Base-by-base conservation (phyloP, 148 eudicot genomes). In the Camellia sinensis region DNA sequence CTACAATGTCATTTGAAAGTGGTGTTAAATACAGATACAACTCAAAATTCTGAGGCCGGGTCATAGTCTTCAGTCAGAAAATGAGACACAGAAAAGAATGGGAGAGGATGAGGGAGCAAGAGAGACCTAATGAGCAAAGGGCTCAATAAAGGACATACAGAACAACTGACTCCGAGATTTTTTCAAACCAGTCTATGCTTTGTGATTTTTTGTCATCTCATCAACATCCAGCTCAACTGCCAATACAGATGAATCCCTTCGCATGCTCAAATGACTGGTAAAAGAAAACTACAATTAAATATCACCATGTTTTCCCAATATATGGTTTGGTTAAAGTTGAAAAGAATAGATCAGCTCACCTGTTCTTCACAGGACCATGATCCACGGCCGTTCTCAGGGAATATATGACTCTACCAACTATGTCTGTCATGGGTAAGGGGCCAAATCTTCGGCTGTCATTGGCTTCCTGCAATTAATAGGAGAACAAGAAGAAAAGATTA, bases 171-270 rank as follows among this genome's bases (percentile, higher is more conserved):
- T 73, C 53, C 13, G 73, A 61, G 37, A 1, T 74, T 15, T 45
- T 2, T 44, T 14, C 45, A 1, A 48, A 46, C 19, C 74, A 37
- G 18, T 18, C 83, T 82, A 91, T 37, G 84, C 84, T 83, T 91
- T 93, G 82, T 92, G 97, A 80, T 85, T 89, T 88, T 92, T 94
- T 17, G 86, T 90, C 99, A 96, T 89, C 82, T 93, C 99, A 73
- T 94, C 97, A 60, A 96, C 93, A 77, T 96, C 99, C 74, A 96
- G 87, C 89, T 96, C 99, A 53, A 92, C 87, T 82, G 90, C 92
- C 80, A 96, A 77, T 22, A 96, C 89, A 9, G 99, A 87, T 17
- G 80, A 77, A 85, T 96, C 99, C 81, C 77, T 86, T 67, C 46
- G 56, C 84, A 81, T 75, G 82, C 91, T 80, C 65, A 78, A 78